Evolutionary conservation across 2,329 filamentous ascomycete genomes (phyloP).

Genomic region (Teratosphaeria zuluensis): DNA sequence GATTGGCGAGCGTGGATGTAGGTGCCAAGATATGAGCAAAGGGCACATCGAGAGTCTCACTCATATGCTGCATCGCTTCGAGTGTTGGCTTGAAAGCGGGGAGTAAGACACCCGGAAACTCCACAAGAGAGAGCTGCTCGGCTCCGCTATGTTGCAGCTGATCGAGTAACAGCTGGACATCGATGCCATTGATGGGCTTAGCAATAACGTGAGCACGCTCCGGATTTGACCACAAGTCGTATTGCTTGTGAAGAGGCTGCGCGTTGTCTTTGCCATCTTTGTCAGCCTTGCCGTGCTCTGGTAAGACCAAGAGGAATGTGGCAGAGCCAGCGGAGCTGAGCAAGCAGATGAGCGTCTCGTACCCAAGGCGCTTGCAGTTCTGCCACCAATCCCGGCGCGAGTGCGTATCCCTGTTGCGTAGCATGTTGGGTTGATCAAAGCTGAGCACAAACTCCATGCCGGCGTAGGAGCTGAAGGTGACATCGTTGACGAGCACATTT

Average conservation of each 20-base stretch:
- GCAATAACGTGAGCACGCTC: slow-evolving; percentile 7
- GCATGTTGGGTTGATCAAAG: background rate
- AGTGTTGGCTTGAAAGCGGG: slow-evolving; percentile 50
- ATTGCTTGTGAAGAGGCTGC: slow-evolving; percentile 1
- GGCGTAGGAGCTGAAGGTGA: slow-evolving; percentile 28
- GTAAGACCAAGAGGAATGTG: slow-evolving; percentile 17
- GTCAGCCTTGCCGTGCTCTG: background rate
- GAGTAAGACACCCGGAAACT: slow-evolving; percentile 53
- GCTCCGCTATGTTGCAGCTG: background rate
- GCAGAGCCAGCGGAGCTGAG: slow-evolving; percentile 27
- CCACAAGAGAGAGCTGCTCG: slow-evolving; percentile 35
- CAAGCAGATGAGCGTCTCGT: slow-evolving; percentile 43
- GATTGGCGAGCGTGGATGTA: slow-evolving; percentile 1
- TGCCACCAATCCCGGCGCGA: slow-evolving; percentile 43
- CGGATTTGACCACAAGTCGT: slow-evolving; percentile 1
- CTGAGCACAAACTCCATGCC: slow-evolving; percentile 36
- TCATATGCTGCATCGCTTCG: slow-evolving; percentile 46
- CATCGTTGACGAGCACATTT: slow-evolving; percentile 21
- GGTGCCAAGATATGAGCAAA: slow-evolving; percentile 24
- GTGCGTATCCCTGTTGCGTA: background rate
- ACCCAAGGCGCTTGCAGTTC: slow-evolving; percentile 38
- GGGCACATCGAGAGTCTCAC: slow-evolving; percentile 16
- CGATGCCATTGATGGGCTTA: slow-evolving; percentile 4
- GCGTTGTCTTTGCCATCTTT: background rate
- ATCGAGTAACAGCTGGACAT: slow-evolving; percentile 3